These are phyloP conservation scores for Solanum ossicruentum DNA, from an alignment of 257 asterid genomes.

Conservation along the genomic window DNA sequence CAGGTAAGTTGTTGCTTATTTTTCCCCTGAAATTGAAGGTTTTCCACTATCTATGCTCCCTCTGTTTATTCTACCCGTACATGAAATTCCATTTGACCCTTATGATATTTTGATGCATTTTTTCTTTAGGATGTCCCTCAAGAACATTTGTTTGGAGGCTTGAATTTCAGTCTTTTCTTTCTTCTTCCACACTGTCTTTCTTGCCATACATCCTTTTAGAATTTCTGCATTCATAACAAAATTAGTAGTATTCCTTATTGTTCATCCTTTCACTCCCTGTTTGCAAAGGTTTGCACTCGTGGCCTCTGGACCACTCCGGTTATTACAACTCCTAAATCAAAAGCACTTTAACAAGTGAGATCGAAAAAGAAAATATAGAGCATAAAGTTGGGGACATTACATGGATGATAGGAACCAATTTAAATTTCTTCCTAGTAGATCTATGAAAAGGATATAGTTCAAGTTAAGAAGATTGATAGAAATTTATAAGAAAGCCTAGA, in stretches of 20 bases:
- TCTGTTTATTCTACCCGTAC: neutral
- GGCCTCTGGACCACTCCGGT: neutral
- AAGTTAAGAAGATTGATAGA: neutral
- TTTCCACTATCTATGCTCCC: neutral
- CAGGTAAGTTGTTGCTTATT: neutral
- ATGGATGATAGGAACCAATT: neutral
- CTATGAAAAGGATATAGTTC: neutral
- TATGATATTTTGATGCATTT: neutral
- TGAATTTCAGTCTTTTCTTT: neutral
- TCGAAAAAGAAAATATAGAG: neutral
- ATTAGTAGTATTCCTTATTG: neutral
- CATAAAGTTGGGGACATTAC: neutral
- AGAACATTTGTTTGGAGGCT: neutral
- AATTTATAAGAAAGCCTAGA: neutral
- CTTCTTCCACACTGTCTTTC: neutral
- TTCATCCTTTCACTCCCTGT: neutral
- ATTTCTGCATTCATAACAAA: neutral
- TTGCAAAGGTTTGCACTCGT: neutral
- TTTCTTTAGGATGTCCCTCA: neutral
- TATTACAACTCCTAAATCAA: neutral
- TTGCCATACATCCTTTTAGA: neutral
- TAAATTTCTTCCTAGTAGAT: neutral
- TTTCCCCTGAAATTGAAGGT: neutral
- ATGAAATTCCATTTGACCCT: neutral
- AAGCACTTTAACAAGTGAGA: neutral